A percentile compares a stretch with the other conserved stretches of the same genome.
Conservation (phyloP, 495 filamentous ascomycete species). For the Aspergillus nidulans region DNA sequence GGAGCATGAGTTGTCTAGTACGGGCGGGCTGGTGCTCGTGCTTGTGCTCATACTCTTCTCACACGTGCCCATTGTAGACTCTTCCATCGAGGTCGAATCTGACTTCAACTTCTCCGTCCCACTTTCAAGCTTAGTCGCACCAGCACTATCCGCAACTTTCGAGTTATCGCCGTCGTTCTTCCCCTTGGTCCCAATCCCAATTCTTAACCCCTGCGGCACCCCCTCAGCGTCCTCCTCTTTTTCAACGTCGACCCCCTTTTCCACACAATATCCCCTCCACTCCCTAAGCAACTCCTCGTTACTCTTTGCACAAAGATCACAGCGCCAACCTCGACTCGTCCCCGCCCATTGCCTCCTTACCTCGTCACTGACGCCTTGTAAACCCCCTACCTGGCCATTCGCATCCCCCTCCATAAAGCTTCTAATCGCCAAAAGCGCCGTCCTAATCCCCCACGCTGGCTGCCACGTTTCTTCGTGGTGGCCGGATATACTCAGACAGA, state of each 20-base stretch:
- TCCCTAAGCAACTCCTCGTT: slow-evolving; percentile 71
- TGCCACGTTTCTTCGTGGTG: slow-evolving; percentile 99
- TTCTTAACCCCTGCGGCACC: slow-evolving; percentile 39
- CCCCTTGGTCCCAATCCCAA: slow-evolving; percentile 42
- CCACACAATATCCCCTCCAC: slow-evolving; percentile 53
- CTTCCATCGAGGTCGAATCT: not conserved
- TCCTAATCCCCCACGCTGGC: slow-evolving; percentile 90
- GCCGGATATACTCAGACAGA: slow-evolving; percentile 86
- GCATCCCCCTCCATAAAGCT: slow-evolving; percentile 52
- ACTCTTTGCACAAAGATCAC: slow-evolving; percentile 57
- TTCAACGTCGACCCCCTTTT: slow-evolving; percentile 44
- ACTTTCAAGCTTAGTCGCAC: not conserved
- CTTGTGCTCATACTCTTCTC: not conserved
- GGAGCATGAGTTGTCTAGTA: not conserved
- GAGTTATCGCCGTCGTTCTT: slow-evolving; percentile 35
- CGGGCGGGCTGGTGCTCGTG: not conserved
- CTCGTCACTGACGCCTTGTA: slow-evolving; percentile 60
- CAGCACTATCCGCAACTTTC: slow-evolving; percentile 6
- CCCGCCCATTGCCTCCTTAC: slow-evolving; percentile 62
- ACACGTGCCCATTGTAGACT: too few relatives aligned
- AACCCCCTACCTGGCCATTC: slow-evolving; percentile 76
- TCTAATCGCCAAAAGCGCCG: slow-evolving; percentile 49
- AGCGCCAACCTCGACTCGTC: slow-evolving; percentile 58
- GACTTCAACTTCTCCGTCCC: not conserved
- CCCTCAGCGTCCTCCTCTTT: slow-evolving; percentile 40